Conservation (phyloP, 495 filamentous ascomycete genomes). For the Durotheca rogersii region DNA sequence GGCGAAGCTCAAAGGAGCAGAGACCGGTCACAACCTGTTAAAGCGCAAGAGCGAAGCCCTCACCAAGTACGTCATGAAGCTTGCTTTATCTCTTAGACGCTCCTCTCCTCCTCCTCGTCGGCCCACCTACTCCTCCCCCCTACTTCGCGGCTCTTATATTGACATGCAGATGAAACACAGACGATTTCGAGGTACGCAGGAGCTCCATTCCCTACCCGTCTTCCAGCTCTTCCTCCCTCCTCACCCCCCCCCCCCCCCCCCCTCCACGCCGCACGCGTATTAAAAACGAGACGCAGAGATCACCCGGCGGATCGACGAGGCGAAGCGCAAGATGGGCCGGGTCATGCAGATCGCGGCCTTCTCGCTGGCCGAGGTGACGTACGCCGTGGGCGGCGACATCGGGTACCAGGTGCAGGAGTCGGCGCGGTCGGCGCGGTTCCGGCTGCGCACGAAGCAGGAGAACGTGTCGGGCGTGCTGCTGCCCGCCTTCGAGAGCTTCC, state of each 20-base stretch:
- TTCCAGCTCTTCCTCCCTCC: too few species aligned
- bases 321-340: constrained; percentile 98
- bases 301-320: constrained; percentile 94
- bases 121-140: constrained; percentile 6
- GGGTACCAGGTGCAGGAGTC: constrained; percentile 97
- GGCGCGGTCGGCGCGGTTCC: constrained; percentile 86
- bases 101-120: neutral
- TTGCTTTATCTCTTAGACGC: neutral
- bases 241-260: too few species aligned
- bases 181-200: constrained; percentile 83
- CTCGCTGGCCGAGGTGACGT: constrained; percentile 95
- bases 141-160: constrained; percentile 2
- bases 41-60: constrained; percentile 94
- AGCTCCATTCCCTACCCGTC: too few species aligned
- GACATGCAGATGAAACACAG: constrained; percentile 44
- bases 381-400: constrained; percentile 94
- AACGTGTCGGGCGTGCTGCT: constrained; percentile 97
- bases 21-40: constrained; percentile 80
- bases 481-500: constrained; percentile 86
- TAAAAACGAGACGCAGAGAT: constrained; percentile 62
- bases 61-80: constrained; percentile 62
- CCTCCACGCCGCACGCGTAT: constrained; percentile 3
- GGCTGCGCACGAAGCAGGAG: constrained; percentile 91
- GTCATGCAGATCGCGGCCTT: constrained; percentile 99
- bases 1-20: constrained; percentile 95